These are phyloP conservation scores for Tricholoma sp. DNA, from an alignment of 768 basidiomycete genomes.

Conservation along the genomic window DNA sequence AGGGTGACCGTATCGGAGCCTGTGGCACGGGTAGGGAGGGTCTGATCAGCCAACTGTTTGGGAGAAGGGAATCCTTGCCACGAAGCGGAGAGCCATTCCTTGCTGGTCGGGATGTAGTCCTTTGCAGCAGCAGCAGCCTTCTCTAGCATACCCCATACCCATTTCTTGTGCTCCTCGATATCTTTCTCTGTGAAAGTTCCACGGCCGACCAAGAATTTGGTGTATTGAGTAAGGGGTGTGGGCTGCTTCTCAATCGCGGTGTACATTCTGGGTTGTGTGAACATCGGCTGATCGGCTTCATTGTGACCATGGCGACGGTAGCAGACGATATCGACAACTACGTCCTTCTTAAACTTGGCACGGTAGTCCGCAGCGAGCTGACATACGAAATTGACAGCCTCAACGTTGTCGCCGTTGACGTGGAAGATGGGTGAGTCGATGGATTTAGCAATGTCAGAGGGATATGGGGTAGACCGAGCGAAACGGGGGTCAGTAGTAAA, in stretches of 20 bases:
- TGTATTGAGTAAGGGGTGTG: slow-evolving; percentile 87
- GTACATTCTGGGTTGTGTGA: slow-evolving; percentile 99
- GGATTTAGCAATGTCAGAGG: slow-evolving; percentile 96
- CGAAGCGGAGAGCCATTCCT: slow-evolving; percentile 96
- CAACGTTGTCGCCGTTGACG: slow-evolving; percentile 97
- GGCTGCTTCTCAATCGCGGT: slow-evolving; percentile 92
- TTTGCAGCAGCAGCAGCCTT: slow-evolving; percentile 91
- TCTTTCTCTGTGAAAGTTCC: slow-evolving; percentile 94
- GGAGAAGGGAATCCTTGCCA: slow-evolving; percentile 99
- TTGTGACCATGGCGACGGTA: slow-evolving; percentile 99
- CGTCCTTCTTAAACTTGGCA: slow-evolving; percentile 98
- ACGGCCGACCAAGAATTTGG: slow-evolving; percentile 84
- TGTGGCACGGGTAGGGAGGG: slow-evolving; percentile 86
- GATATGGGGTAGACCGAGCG: slow-evolving; percentile 95
- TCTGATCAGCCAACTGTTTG: slow-evolving; percentile 87
- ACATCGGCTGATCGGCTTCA: slow-evolving; percentile 97
- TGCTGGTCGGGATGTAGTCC: slow-evolving; percentile 90
- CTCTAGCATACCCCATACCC: slow-evolving; percentile 99
- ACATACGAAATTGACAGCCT: slow-evolving; percentile 98
- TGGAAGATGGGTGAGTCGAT: slow-evolving; percentile 99
- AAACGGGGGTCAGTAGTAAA: slow-evolving; percentile 99
- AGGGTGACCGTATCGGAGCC: slow-evolving; percentile 75
- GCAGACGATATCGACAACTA: slow-evolving; percentile 97
- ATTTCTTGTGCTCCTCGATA: slow-evolving; percentile 96
- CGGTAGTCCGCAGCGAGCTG: slow-evolving; percentile 98